A percentile compares a stretch with the other conserved stretches of the same genome.
These are phyloP conservation scores for Vigna hirtella DNA, from an alignment of 306 rosid genomes.

Conservation along the genomic window DNA sequence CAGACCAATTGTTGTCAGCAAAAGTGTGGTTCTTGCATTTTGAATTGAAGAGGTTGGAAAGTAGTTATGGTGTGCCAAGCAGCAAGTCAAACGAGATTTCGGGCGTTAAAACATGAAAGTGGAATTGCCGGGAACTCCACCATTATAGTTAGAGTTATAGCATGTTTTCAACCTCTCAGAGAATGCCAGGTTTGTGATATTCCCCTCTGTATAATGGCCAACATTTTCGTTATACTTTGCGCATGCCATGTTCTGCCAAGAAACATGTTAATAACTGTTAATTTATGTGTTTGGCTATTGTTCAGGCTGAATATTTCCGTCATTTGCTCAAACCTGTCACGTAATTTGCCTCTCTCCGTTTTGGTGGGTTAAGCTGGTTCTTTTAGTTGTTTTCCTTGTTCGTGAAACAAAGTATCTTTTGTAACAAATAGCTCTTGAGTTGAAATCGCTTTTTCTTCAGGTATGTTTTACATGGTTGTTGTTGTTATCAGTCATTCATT, in stretches of 20 bases:
- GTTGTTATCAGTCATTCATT: neutral
- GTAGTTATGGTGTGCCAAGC: constrained; percentile 99
- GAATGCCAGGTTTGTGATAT: constrained; percentile 85
- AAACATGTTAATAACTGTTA: constrained; percentile 13
- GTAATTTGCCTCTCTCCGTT: constrained; percentile 58
- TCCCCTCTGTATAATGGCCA: neutral
- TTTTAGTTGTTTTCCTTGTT: constrained; percentile 66
- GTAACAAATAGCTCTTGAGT: constrained; percentile 55
- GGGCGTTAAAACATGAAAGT: constrained; percentile 91
- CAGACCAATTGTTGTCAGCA: constrained; percentile 45
- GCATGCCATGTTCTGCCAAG: neutral
- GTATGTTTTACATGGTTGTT: constrained; percentile 47
- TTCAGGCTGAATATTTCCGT: constrained; percentile 95
- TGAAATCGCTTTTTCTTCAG: constrained; percentile 57
- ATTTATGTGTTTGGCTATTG: constrained; percentile 39
- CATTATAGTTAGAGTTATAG: constrained; percentile 88
- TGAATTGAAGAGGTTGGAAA: constrained; percentile 63
- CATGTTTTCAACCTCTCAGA: constrained; percentile 95
- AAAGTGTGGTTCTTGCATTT: constrained; percentile 49
- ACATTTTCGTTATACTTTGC: neutral
- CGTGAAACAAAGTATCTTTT: constrained; percentile 51
- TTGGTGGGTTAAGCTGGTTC: constrained; percentile 66
- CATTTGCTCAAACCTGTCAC: constrained; percentile 95
- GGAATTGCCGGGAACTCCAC: constrained; percentile 85
- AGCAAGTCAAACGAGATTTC: constrained; percentile 95